Evolutionary conservation across 192 early-diverging fungal genomes (phyloP), one percentile per base, ranked within the genome.

Genomic region (Coemansia sp.): DNA sequence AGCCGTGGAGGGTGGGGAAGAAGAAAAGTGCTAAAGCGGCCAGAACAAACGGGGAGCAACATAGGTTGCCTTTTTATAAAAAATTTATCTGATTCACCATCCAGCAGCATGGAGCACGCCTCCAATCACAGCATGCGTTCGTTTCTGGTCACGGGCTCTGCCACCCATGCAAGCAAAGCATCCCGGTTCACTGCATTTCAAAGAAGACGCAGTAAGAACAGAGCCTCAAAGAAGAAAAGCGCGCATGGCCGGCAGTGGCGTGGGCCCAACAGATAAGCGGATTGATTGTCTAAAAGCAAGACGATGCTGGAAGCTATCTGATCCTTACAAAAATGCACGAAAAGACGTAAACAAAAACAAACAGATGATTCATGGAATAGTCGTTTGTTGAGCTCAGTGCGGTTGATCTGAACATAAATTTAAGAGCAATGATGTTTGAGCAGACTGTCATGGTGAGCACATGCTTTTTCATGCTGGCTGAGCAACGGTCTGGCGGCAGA

Each of bases 401-500:
- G 3, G 41, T n/a, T 32, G 29, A 32, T 32, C 29, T 0, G 29
- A 32, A 32, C 29, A 32, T 32, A 6, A 5, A 6, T 32, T 32
- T 6, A 32, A 32, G 29, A 32, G 29, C 29, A 7, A 7, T 32
- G 29, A 1, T 83, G 56, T 96, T 73, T 53, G 89, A 85, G 56
- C 87, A 85, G 23, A 93, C 88, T 2, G 92, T 93, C 72, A 94
- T 75, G 12, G 88, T 86, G 39, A 32, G 6, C 29, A 32, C 29
- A 7, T 7, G 29, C 29, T 32, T 32, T 27, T 27, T 27, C 27
- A 27, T 27, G 27, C 88, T 94, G n/a, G 94, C 97, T 17, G 94
- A 89, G 72, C 93, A 89, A 23, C 97, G 91, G 82, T 98, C 97
- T 49, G 96, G 69, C 22, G 97, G 95, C 19, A 89, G 88, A 17